These are phyloP conservation scores for Populus simonii DNA, from an alignment of 345 rosid species.

Conservation along the genomic window DNA sequence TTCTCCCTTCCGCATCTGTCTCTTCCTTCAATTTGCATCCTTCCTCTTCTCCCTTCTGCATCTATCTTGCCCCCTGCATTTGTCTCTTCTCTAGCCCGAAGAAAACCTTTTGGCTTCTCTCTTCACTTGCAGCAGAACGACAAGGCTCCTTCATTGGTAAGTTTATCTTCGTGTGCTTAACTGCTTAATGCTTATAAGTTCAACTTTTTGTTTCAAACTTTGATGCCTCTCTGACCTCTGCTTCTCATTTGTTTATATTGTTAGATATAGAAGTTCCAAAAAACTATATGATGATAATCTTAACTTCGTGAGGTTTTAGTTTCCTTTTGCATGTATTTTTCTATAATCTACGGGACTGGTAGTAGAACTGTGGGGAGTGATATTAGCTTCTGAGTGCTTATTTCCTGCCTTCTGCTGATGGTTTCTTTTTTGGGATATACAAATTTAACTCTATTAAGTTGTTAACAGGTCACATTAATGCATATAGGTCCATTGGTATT, in stretches of 20 bases:
- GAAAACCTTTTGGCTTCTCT: too few relatives aligned
- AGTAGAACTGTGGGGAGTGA: constrained; percentile 15
- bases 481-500: constrained; percentile 68
- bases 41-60: too few relatives aligned
- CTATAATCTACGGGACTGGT: background rate
- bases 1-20: too few relatives aligned
- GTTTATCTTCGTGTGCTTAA: too few relatives aligned
- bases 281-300: background rate
- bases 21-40: too few relatives aligned
- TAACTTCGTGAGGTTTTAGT: background rate
- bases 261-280: background rate
- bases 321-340: background rate
- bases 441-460: constrained; percentile 39
- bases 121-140: too few relatives aligned
- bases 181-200: too few relatives aligned
- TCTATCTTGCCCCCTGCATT: too few relatives aligned
- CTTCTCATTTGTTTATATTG: background rate
- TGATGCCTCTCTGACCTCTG: too few relatives aligned
- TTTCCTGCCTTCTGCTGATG: background rate
- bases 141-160: too few relatives aligned
- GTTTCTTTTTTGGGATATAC: constrained; percentile 28
- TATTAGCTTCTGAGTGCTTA: constrained; percentile 18
- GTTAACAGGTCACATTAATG: constrained; percentile 66
- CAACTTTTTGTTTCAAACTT: too few relatives aligned
- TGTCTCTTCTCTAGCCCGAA: too few relatives aligned